Percentiles rank a stretch among this genome's conserved stretches.
phyloP scores from a whole-genome alignment of 2,329 filamentous ascomycete genomes.

The Colletotrichum costaricense region DNA sequence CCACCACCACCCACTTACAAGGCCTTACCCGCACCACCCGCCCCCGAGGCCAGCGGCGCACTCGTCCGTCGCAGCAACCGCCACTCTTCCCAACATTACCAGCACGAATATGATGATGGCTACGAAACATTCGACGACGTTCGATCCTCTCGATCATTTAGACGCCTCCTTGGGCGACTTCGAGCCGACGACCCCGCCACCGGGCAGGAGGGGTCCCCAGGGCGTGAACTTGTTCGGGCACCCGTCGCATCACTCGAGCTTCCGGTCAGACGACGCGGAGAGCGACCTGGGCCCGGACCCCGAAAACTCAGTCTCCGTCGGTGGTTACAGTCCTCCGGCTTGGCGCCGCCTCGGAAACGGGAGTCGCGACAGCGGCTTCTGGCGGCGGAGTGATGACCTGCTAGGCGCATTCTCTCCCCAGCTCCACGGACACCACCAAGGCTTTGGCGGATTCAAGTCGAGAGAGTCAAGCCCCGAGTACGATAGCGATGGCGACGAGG shows the following conservation, averaged over 20 bases:
- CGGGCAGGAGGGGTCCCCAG: constrained; percentile 37
- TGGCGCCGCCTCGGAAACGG: constrained; percentile 72
- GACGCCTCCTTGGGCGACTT: constrained; percentile 67
- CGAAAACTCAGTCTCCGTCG: constrained; percentile 60
- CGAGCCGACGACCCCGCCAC: constrained; percentile 58
- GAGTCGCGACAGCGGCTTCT: constrained; percentile 68
- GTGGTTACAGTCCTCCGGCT: constrained; percentile 70
- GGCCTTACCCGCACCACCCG: constrained; percentile 36
- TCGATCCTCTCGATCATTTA: constrained; percentile 53
- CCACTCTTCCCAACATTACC: constrained; percentile 5
- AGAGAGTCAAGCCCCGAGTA: constrained; percentile 48
- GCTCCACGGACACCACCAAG: constrained; percentile 34
- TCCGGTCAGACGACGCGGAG: constrained; percentile 52
- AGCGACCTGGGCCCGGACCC: constrained; percentile 46
- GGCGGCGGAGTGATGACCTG: constrained; percentile 65
- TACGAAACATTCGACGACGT: constrained; percentile 39
- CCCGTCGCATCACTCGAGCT: constrained; percentile 55
- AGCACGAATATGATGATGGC: constrained; percentile 38
- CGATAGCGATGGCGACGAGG: constrained; percentile 49
- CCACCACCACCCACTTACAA: constrained; percentile 33
- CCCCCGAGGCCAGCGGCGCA: constrained; percentile 26
- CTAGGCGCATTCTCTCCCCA: constrained; percentile 56
- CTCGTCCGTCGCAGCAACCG: constrained; percentile 30
- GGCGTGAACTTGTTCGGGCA: constrained; percentile 47
- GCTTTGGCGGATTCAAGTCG: constrained; percentile 31